Evolutionary conservation across 768 basidiomycete species (phyloP).

Genomic region (Trametes cinnabarina): DNA sequence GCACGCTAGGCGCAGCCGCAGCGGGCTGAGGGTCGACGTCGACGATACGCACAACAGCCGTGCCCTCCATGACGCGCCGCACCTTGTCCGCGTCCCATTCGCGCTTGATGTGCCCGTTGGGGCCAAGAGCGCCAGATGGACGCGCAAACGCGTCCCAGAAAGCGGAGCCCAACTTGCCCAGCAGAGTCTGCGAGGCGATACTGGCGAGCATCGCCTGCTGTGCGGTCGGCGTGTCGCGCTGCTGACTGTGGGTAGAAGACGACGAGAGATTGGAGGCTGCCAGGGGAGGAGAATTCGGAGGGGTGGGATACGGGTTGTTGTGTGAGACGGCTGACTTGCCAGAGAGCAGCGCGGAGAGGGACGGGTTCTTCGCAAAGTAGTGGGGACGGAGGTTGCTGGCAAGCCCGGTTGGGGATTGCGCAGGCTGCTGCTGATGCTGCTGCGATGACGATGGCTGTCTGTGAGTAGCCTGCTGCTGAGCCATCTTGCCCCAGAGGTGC

Average conservation of each 20-base stretch:
- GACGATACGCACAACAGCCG: conserved; percentile 75
- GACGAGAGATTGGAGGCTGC: conserved; percentile 6
- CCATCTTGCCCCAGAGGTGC: conserved; percentile 93
- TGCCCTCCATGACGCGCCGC: conserved; percentile 75
- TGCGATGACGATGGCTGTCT: conserved; percentile 24
- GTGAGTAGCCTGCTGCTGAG: conserved; percentile 59
- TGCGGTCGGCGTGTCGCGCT: conserved; percentile 32
- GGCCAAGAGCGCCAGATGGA: conserved; percentile 26
- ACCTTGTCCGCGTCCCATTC: conserved; percentile 74
- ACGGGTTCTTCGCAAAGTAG: conserved; percentile 35
- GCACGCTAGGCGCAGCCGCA: neutral
- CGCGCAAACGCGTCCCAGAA: conserved; percentile 88
- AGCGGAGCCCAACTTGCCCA: conserved; percentile 66
- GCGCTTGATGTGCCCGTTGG: conserved; percentile 6
- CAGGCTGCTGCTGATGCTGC: conserved; percentile 13
- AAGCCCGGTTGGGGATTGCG: conserved; percentile 26
- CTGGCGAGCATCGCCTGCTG: conserved; percentile 61
- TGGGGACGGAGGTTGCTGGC: conserved; percentile 37
- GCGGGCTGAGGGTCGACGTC: conserved; percentile 54
- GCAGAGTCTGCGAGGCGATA: conserved; percentile 76
- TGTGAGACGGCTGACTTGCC: conserved; percentile 41
- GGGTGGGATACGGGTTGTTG: conserved; percentile 37
- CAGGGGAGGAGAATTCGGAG: conserved; percentile 44
- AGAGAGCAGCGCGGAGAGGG: conserved; percentile 38
- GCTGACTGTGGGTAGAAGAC: conserved; percentile 28